phyloP scores from a whole-genome alignment of 441 rosid genomes.

The Daphne laureola region DNA sequence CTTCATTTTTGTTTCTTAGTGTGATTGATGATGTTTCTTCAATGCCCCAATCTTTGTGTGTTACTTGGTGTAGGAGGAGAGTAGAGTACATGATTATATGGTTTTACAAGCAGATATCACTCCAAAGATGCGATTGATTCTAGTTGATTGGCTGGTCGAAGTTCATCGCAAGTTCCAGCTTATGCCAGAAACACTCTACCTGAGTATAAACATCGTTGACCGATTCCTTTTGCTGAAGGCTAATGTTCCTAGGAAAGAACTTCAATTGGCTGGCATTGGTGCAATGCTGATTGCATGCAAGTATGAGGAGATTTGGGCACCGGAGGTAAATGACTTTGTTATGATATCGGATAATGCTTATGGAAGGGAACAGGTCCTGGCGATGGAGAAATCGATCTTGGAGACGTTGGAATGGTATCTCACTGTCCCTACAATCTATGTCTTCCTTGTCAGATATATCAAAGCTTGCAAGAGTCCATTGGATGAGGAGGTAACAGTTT shows the following conservation, averaged over 20 bases:
- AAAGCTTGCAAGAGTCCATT: constrained; percentile 38
- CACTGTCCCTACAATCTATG: constrained; percentile 55
- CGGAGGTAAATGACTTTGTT: constrained; percentile 51
- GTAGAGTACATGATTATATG: constrained; percentile 39
- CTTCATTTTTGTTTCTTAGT: background rate
- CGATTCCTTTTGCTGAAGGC: constrained; percentile 41
- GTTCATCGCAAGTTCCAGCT: constrained; percentile 55
- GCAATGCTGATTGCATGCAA: constrained; percentile 62
- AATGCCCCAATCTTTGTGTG: background rate
- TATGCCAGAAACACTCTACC: constrained; percentile 54
- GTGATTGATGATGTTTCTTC: no score
- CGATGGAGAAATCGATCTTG: constrained; percentile 55
- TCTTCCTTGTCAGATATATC: constrained; percentile 48
- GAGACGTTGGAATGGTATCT: constrained; percentile 49
- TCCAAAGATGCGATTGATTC: constrained; percentile 51
- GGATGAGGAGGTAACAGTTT: constrained; percentile 30
- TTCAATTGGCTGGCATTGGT: constrained; percentile 50
- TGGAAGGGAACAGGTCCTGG: constrained; percentile 32
- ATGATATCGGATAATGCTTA: constrained; percentile 56
- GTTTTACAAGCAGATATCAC: constrained; percentile 39
- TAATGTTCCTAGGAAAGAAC: constrained; percentile 35
- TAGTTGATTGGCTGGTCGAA: constrained; percentile 58
- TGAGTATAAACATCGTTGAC: constrained; percentile 47
- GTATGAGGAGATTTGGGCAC: constrained; percentile 68
- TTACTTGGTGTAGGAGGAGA: constrained; percentile 27